phyloP scores from a whole-genome alignment of 805 yeast species.

The Wickerhamomyces kurtzmanii region DNA sequence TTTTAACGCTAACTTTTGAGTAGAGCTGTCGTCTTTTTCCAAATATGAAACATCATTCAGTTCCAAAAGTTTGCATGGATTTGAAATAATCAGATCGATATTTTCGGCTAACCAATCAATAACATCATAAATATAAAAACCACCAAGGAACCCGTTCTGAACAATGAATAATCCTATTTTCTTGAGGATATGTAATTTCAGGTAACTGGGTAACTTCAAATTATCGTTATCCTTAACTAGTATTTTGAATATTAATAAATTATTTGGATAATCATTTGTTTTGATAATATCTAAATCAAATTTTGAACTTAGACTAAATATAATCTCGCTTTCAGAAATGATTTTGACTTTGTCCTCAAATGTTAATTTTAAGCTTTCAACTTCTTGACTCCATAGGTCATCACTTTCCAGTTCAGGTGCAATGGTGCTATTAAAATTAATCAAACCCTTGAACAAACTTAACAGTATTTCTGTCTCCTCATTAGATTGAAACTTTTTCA shows the following conservation, averaged over 20 bases:
- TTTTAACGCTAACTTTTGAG: constrained; percentile 12
- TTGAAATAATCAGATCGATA: constrained; percentile 42
- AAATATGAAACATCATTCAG: no score
- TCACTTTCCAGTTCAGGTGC: constrained; percentile 20
- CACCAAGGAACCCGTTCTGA: constrained; percentile 46
- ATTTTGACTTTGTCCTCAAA: constrained; percentile 26
- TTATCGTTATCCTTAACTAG: constrained; percentile 25
- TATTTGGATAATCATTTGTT: constrained; percentile 49
- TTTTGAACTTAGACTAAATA: constrained; percentile 13
- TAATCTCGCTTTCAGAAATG: constrained; percentile 14
- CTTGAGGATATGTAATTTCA: constrained; percentile 46
- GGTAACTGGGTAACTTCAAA: constrained; percentile 57
- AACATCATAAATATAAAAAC: constrained; percentile 56
- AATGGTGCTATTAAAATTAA: constrained; percentile 2
- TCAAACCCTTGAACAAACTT: neutral
- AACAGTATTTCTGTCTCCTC: constrained; percentile 5
- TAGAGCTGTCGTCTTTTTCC: constrained; percentile 15
- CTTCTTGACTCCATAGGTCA: constrained; percentile 65
- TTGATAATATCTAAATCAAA: constrained; percentile 30
- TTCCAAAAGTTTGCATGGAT: no score
- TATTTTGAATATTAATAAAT: constrained; percentile 61
- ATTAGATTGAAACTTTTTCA: no score
- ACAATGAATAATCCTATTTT: constrained; percentile 34
- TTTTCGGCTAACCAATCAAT: constrained; percentile 73
- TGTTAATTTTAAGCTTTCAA: constrained; percentile 55